Evolutionary conservation across 345 rosid species (phyloP).

Genomic region (Bruguiera gymnorhiza): DNA sequence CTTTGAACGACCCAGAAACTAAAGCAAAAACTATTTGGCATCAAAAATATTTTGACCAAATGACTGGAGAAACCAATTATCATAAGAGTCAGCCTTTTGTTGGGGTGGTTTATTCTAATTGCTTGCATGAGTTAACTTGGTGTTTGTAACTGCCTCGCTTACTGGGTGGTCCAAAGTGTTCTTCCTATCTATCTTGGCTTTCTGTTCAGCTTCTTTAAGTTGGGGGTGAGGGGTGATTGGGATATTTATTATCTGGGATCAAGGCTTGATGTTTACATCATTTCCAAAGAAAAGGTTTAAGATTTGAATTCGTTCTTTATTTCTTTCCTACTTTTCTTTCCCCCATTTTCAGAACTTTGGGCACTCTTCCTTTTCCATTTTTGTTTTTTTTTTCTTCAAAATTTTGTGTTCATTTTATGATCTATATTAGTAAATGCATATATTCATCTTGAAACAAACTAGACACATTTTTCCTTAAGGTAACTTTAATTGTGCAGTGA

Average conservation of each 20-base stretch:
- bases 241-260: conserved; percentile 4
- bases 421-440: no score
- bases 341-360: neutral
- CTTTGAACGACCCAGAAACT: neutral
- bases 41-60: neutral
- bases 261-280: neutral
- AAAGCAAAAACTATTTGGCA: neutral
- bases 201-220: neutral
- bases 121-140: neutral
- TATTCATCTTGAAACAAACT: neutral
- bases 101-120: no score
- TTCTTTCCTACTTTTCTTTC: neutral
- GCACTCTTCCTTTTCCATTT: neutral
- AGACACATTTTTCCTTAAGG: neutral
- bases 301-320: neutral
- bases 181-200: neutral
- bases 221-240: conserved; percentile 5
- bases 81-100: no score
- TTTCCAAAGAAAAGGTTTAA: neutral
- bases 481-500: neutral
- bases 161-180: neutral
- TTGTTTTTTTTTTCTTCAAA: neutral
- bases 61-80: no score
- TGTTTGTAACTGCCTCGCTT: conserved; percentile 5
- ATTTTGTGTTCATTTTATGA: neutral